Conservation (phyloP, 805 yeast species). For the Metschnikowia lunata region DNA sequence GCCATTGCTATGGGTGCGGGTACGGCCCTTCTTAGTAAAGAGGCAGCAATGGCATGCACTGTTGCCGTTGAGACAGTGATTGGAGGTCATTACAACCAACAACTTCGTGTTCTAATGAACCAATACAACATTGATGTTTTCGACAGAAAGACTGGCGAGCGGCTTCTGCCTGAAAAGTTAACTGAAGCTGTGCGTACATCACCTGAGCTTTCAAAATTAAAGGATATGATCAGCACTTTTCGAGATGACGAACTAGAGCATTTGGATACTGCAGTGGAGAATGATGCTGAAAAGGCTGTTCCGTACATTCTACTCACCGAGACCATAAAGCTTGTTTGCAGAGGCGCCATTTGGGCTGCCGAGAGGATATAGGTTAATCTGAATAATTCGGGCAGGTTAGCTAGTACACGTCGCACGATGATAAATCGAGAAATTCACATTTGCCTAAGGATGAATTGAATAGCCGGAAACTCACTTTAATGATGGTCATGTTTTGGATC, state of each 20-base stretch:
- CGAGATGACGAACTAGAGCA: conserved; percentile 96
- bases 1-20: conserved; percentile 83
- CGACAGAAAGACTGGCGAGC: conserved; percentile 33
- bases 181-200: conserved; percentile 32
- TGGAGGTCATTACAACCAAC: conserved; percentile 92
- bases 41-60: conserved; percentile 99
- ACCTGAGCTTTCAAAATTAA: conserved; percentile 55
- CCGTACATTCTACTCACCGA: conserved; percentile 90
- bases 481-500: too few relatives aligned
- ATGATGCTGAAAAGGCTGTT: conserved; percentile 89
- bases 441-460: too few relatives aligned
- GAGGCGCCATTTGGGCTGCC: conserved; percentile 87
- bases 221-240: conserved; percentile 62
- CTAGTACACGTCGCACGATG: too few relatives aligned
- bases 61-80: conserved; percentile 98
- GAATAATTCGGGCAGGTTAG: background rate
- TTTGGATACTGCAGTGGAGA: conserved; percentile 84
- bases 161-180: conserved; percentile 20
- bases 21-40: conserved; percentile 83
- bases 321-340: conserved; percentile 75
- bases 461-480: too few relatives aligned
- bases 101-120: conserved; percentile 69
- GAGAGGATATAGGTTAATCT: conserved; percentile 57
- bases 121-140: conserved; percentile 50
- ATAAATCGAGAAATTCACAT: too few relatives aligned